A percentile compares a stretch with the other conserved stretches of the same genome.
phyloP scores from a whole-genome alignment of 2,329 filamentous ascomycete species.

The Paramyrothecium roridum region DNA sequence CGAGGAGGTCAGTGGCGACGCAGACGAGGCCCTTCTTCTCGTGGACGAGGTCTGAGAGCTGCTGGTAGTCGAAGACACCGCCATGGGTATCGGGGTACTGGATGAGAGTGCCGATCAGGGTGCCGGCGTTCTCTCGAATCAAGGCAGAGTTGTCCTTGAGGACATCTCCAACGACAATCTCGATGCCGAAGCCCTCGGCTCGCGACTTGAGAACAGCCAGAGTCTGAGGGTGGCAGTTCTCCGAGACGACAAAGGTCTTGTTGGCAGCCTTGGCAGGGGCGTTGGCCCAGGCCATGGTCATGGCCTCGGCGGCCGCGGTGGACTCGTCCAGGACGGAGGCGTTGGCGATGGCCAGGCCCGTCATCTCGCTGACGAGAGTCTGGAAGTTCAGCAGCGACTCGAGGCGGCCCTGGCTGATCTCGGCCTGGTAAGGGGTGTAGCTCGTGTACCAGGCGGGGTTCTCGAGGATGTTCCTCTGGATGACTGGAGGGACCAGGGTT shows the following conservation, averaged over 20 bases:
- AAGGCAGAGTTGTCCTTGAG: conserved; percentile 58
- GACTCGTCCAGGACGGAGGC: conserved; percentile 88
- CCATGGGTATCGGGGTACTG: conserved; percentile 93
- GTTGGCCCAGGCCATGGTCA: conserved; percentile 77
- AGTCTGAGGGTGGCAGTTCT: conserved; percentile 82
- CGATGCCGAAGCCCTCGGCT: conserved; percentile 85
- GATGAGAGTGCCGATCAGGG: conserved; percentile 82
- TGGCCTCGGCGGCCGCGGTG: conserved; percentile 90
- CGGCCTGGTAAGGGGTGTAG: conserved; percentile 95
- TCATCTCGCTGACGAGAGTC: conserved; percentile 86
- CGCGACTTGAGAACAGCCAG: conserved; percentile 79
- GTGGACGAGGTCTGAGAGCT: conserved; percentile 73
- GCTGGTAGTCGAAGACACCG: conserved; percentile 72
- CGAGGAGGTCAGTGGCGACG: conserved; percentile 85
- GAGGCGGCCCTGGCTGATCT: conserved; percentile 91
- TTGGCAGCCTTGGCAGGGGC: conserved; percentile 70
- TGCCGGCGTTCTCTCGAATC: conserved; percentile 72
- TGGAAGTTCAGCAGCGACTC: conserved; percentile 95
- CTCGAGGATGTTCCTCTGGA: conserved; percentile 89
- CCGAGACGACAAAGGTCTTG: conserved; percentile 82
- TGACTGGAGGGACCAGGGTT: conserved; percentile 81
- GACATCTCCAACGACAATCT: conserved; percentile 73
- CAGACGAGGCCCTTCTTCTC: conserved; percentile 75
- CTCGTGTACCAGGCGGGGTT: conserved; percentile 97
- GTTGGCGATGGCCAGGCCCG: conserved; percentile 82